A percentile compares a stretch with the other conserved stretches of the same genome.
These are phyloP conservation scores for Panellus pusillus DNA, from an alignment of 768 basidiomycete genomes.

Conservation along the genomic window DNA sequence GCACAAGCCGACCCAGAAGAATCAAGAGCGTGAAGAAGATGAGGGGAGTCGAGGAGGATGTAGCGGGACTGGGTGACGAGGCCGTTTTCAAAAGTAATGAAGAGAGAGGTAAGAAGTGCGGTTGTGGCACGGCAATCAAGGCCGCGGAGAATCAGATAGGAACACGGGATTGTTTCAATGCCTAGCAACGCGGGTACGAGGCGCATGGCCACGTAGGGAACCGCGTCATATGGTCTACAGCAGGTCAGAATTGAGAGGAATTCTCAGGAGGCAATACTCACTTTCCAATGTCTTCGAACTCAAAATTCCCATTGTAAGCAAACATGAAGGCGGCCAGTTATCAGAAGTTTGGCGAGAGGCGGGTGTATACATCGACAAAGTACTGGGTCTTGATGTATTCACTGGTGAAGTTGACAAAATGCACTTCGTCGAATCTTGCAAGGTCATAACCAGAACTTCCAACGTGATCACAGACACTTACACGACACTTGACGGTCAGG, in stretches of 20 bases:
- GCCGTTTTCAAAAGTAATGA: slow-evolving; percentile 97
- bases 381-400: slow-evolving; percentile 93
- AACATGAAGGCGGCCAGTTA: no score
- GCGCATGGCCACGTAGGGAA: no score
- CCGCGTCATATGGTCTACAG: no score
- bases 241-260: slow-evolving; percentile 3
- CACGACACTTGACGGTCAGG: slow-evolving; percentile 90
- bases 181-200: no score
- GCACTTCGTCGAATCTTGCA: slow-evolving; percentile 92
- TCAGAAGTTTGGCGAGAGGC: slow-evolving; percentile 93
- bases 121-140: slow-evolving; percentile 92
- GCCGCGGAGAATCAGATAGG: slow-evolving; percentile 91
- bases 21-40: slow-evolving; percentile 97
- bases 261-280: no score
- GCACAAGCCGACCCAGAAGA: slow-evolving; percentile 87
- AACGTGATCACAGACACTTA: slow-evolving; percentile 42
- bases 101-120: slow-evolving; percentile 84
- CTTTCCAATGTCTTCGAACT: no score
- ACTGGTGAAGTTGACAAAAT: slow-evolving; percentile 95
- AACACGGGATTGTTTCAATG: slow-evolving; percentile 82
- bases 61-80: slow-evolving; percentile 93
- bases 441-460: slow-evolving; percentile 2
- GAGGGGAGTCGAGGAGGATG: slow-evolving; percentile 98
- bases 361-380: slow-evolving; percentile 97
- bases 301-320: no score